Base-by-base conservation (phyloP, 495 filamentous ascomycete species). In the Amniculicola lignicola region DNA sequence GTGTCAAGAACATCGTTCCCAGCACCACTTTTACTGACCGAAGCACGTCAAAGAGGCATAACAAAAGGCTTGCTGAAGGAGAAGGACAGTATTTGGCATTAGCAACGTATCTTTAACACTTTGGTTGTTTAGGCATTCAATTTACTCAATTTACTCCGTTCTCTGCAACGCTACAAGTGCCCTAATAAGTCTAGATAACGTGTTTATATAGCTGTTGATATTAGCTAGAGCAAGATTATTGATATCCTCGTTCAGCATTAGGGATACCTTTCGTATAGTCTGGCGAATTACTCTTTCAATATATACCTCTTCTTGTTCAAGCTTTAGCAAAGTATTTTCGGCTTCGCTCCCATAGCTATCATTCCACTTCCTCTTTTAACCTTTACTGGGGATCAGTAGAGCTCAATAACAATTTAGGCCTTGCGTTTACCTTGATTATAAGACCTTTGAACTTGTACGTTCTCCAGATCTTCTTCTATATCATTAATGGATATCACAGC, bases 211-310 rank as follows among this genome's bases (percentile, higher is more conserved):
- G 4, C 24, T 52, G 19, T 52, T 52, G 35, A 52, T 52, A 2
- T 52, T 36, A 41, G 35, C 35, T 12, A 40, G 48, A 14, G 48
- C 33, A 52, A 25, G 38, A 52, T 52, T 22, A 23, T 11, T 52
- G 2, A 52, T 52, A 52, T 52, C 48, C 48, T 52, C 48, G 48
- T 36, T 52, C 35, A 52, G 48, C 48, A 41, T 52, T 31, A 52
- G 19, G 48, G 48, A 52, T 52, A 36, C 28, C 21, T 52, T 52
- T 52, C 48, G 48, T 23, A 52, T 52, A 22, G 48, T 52, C 24
- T 52, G 35, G 21, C 48, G 33, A 52, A 52, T 52, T 25, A 52
- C 48, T 22, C 21, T 22, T 36, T 52, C 19, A 15, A 52, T 36
- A 52, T 52, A 33, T 52, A 4, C 21, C 48, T 40, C 48, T 52